Evolutionary conservation across 2,329 filamentous ascomycete genomes (phyloP), one percentile per base, ranked within the genome.

Genomic region (Xylaria sp.): DNA sequence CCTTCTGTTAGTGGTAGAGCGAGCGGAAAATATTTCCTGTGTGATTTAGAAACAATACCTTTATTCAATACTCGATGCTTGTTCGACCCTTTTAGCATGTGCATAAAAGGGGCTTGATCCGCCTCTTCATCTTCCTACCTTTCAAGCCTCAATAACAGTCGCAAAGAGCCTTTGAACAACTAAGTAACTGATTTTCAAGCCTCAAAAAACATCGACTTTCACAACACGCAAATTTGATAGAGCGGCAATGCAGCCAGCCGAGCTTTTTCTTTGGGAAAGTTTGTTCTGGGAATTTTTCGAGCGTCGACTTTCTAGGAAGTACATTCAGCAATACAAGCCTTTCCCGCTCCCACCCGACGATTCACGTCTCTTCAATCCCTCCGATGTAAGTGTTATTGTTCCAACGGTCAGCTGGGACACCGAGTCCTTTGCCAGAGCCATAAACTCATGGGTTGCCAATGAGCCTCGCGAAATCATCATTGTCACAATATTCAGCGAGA

Each of bases 301-400:
- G 15, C 46, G 67, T 4, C 10, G 20, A 13, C 48, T 64, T 15
- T 25, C 52, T 9, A 43, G 20, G 3, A 56, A 18, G 2, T 65
- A 65, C 13, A 62, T 67, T 4, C 23, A 48, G 3, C 43, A 34
- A 52, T 74, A 74, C 45, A 32, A 34, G 28, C 71, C 71, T 1
- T 74, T 71, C 25, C 70, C 72, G 1, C 13, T 72, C 1, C 71
- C 72, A 3, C 1, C 25, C 5, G 1, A 25, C 23, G 56, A 61
- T 0, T 4, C 53, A 18, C 67, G 66, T 3, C 50, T 30, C 1
- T 68, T 56, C 32, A 13, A n/a, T 7, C 0, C 46, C 23, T 60
- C n/a, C 8, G 70, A 77, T 28, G 77, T 78, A 2, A 76, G 72
- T 59, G 67, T 78, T 3, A 39, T 78, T 2, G 70, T 78, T 0